These are phyloP conservation scores for Aspergillus proliferans DNA, from an alignment of 2,329 filamentous ascomycete genomes.

Conservation along the genomic window DNA sequence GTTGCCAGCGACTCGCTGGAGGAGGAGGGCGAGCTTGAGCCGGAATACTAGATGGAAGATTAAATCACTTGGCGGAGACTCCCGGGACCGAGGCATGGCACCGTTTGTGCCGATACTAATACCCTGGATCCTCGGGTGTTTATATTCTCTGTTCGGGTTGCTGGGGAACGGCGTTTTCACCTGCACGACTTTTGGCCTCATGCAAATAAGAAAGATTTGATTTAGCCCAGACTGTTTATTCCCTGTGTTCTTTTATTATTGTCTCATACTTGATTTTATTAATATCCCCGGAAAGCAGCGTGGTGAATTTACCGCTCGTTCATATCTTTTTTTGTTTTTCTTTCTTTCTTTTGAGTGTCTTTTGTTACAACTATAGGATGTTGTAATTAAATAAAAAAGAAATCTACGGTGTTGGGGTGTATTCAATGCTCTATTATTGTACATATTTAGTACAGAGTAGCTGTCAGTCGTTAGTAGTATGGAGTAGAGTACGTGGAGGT, in stretches of 20 bases:
- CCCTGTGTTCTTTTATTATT: slow-evolving; percentile 28
- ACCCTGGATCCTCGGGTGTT: slow-evolving; percentile 7
- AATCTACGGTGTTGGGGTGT: background rate
- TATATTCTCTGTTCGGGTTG: slow-evolving; percentile 14
- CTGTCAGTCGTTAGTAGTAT: background rate
- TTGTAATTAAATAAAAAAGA: slow-evolving; percentile 16
- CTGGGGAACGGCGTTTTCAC: slow-evolving; percentile 19
- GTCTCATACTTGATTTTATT: slow-evolving; percentile 36
- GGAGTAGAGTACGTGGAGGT: background rate
- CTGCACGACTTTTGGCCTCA: slow-evolving; percentile 19
- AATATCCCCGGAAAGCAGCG: slow-evolving; percentile 33
- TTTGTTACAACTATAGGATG: slow-evolving; percentile 6
- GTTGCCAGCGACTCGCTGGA: slow-evolving; percentile 91
- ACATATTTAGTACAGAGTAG: background rate
- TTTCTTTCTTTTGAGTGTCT: background rate
- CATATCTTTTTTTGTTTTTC: slow-evolving; percentile 3
- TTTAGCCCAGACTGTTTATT: slow-evolving; percentile 32
- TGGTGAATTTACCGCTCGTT: slow-evolving; percentile 34
- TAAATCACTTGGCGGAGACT: slow-evolving; percentile 13
- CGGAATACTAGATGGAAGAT: slow-evolving; percentile 69
- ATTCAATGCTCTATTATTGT: background rate
- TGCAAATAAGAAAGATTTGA: slow-evolving; percentile 35
- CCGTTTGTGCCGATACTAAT: slow-evolving; percentile 4
- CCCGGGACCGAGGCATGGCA: slow-evolving; percentile 3
- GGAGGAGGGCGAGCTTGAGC: slow-evolving; percentile 68